phyloP scores from a whole-genome alignment of 2,329 filamentous ascomycete genomes.

The Stromatinia cepivora region DNA sequence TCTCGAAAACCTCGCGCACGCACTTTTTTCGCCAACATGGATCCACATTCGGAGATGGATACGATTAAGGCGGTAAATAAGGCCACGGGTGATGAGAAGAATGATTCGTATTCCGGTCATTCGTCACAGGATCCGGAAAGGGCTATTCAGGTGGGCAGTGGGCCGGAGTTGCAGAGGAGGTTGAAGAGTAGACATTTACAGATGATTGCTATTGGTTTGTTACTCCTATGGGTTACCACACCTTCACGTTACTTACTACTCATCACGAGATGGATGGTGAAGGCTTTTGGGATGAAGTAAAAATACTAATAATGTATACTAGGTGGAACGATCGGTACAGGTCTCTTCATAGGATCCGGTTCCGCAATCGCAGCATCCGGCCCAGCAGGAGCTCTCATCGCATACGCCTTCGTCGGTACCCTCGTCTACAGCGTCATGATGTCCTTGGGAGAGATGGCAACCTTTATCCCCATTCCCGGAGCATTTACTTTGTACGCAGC shows the following conservation, averaged over 20 bases:
- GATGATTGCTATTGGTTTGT: constrained; percentile 61
- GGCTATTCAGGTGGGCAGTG: constrained; percentile 18
- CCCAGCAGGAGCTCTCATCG: constrained; percentile 65
- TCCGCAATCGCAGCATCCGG: constrained; percentile 62
- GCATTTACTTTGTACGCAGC: constrained; percentile 76
- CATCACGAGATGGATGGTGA: constrained; percentile 16
- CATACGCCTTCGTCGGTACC: constrained; percentile 67
- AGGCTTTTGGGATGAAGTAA: not conserved
- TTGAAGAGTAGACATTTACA: constrained; percentile 63
- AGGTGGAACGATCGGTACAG: constrained; percentile 68
- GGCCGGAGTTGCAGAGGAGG: constrained; percentile 29
- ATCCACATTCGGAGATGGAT: constrained; percentile 13
- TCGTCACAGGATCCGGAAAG: constrained; percentile 21
- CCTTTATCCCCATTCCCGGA: constrained; percentile 74
- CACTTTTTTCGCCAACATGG: constrained; percentile 13
- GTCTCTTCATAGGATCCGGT: constrained; percentile 69
- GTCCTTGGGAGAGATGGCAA: constrained; percentile 70
- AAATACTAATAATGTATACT: constrained; percentile 9
- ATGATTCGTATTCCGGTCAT: constrained; percentile 14
- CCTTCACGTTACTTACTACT: not conserved
- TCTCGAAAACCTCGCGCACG: not conserved
- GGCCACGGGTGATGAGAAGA: constrained; percentile 8
- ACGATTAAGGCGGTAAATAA: constrained; percentile 4
- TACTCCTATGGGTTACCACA: constrained; percentile 25
- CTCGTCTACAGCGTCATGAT: constrained; percentile 77